Base-by-base conservation (phyloP, 148 eudicot species). In the Hydrangea macrophylla region DNA sequence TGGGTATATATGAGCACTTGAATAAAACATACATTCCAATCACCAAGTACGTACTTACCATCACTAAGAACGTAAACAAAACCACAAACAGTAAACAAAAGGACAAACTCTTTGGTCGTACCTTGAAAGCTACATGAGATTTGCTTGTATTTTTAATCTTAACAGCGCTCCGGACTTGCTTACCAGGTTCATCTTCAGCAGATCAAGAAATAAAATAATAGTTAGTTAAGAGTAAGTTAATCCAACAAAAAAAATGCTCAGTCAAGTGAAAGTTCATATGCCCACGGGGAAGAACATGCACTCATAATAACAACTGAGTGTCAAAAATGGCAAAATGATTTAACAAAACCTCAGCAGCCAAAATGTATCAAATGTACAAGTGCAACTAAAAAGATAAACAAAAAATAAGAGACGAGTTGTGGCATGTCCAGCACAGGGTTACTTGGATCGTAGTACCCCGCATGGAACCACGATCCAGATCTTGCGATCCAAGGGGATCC, bases 121-220 rank as follows among this genome's bases (percentile, higher is more conserved):
- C 97, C 97, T 92, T 92, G 75, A 92, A 92, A 72, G 96, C 97
- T 25, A 89, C 96, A 73, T 80, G 79, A 28, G 96, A 85, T 76
- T 89, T 92, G 91, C 92, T 92, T 28, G 86, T 81, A 44, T 92
- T 92, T 74, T 89, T 92, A 17, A 92, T 92, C 69, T 69, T 84
- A 54, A 92, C 80, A 64, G 97, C 97, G 78, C 97, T 92, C 63
- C 77, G 82, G 62, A 89, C 97, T 81, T 92, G 97, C 74, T 88
- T 92, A 10, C 97, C 97, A 64, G 96, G 92, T 73, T 89, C 97
- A 85, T 92, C 97, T 91, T 50, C 6, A 65, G 42, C 48, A 30
- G 39, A 24, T 37, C 24, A 0, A 73, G 18, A 36, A 28, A 32
- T 6, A 45, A 2, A 15, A 35, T 64, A 12, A 59, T 20, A 33